Evolutionary conservation across 805 yeast genomes (phyloP).

Genomic region (Blastobotrys chiropterorum): DNA sequence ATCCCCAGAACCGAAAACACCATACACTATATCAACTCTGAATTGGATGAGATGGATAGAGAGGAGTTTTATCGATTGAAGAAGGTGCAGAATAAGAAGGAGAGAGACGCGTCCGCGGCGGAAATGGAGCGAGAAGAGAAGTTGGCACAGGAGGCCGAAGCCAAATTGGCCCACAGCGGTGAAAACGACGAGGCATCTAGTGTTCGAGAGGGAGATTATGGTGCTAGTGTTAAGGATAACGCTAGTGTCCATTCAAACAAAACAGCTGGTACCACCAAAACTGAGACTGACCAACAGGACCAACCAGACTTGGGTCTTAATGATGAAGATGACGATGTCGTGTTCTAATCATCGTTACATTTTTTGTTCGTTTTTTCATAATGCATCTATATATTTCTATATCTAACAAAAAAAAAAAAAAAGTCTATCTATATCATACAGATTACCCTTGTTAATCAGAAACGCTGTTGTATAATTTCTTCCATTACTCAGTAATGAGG

Average conservation of each 20-base stretch:
- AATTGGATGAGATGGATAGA: conserved; percentile 94
- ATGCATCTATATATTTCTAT: background rate
- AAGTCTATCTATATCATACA: too few relatives aligned
- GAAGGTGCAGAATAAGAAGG: conserved; percentile 93
- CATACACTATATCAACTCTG: conserved; percentile 84
- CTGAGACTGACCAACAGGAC: background rate
- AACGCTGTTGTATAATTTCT: too few relatives aligned
- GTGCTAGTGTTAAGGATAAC: background rate
- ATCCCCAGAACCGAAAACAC: conserved; percentile 98
- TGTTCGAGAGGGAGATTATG: conserved; percentile 5
- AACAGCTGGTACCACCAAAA: background rate
- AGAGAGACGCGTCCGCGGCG: conserved; percentile 61
- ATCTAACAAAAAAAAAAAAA: background rate
- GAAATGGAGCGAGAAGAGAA: conserved; percentile 35
- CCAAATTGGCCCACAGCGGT: conserved; percentile 22
- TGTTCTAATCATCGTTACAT: conserved; percentile 30
- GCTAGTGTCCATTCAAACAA: background rate
- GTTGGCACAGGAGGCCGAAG: conserved; percentile 15
- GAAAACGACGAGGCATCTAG: conserved; percentile 10
- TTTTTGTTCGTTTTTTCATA: background rate
- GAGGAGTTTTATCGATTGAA: conserved; percentile 96
- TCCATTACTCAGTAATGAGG: background rate
- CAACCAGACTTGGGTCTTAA: conserved; percentile 31
- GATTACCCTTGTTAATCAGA: too few relatives aligned
- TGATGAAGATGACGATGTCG: conserved; percentile 40